Conservation (phyloP, 768 basidiomycete species). For the Tulasnella sp. region DNA sequence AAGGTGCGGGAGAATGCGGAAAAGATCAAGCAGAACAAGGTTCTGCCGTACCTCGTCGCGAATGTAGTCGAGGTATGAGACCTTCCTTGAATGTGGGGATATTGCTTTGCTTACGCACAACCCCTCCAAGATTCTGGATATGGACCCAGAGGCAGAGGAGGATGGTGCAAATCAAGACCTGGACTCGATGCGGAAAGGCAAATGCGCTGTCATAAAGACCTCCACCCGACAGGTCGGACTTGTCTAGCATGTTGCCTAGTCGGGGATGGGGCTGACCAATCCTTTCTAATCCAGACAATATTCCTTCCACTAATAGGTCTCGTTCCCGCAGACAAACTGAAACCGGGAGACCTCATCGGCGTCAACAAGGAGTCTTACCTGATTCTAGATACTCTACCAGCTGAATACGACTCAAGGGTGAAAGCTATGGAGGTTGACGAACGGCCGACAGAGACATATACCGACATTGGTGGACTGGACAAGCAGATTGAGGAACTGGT, state of each 20-base stretch:
- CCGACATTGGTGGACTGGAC: constrained; percentile 96
- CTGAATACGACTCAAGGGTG: constrained; percentile 95
- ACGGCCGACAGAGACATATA: constrained; percentile 93
- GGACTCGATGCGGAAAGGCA: constrained; percentile 93
- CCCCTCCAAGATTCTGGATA: constrained; percentile 71
- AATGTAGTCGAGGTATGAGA: constrained; percentile 89
- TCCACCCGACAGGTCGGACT: constrained; percentile 78
- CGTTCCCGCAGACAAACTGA: constrained; percentile 85
- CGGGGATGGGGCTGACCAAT: neutral
- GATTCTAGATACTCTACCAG: constrained; percentile 89
- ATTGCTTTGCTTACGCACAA: neutral
- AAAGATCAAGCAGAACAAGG: constrained; percentile 99
- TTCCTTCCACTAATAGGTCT: constrained; percentile 98
- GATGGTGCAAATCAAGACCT: constrained; percentile 95
- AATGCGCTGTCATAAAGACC: constrained; percentile 98
- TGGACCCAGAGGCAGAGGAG: constrained; percentile 89
- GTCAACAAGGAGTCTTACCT: constrained; percentile 99
- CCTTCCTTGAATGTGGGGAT: neutral
- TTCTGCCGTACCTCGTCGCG: constrained; percentile 93
- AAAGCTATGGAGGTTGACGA: constrained; percentile 99
- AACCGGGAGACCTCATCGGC: constrained; percentile 91
- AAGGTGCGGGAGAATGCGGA: constrained; percentile 97
- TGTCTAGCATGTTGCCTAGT: neutral
- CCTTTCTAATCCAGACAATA: constrained; percentile 57
- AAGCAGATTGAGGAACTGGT: constrained; percentile 99